Conservation (phyloP, 1,284 basidiomycete genomes). For the Malassezia sympodialis region DNA sequence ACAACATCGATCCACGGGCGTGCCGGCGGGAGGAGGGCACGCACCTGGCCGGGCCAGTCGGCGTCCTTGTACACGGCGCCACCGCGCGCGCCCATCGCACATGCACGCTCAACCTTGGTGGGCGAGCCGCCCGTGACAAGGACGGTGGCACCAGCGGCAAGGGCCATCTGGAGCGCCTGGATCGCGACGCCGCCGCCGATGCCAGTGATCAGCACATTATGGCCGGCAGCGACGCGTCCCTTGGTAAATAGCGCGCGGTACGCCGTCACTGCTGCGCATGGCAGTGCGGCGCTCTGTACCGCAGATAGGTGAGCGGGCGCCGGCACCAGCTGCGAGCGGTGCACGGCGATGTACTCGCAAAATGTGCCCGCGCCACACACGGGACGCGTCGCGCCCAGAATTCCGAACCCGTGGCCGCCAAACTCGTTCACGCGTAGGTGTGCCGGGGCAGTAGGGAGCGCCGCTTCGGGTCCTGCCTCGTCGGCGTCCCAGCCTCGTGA, state of each 20-base stretch:
- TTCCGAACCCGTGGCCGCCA: constrained; percentile 36
- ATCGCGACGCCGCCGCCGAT: constrained; percentile 65
- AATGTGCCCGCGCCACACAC: constrained; percentile 57
- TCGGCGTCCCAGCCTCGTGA: constrained; percentile 63
- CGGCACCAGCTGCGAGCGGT: constrained; percentile 59
- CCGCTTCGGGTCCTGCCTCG: constrained; percentile 53
- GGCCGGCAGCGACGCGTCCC: constrained; percentile 57
- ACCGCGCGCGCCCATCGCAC: constrained; percentile 63
- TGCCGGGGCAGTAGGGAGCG: constrained; percentile 20
- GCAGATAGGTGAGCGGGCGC: constrained; percentile 64
- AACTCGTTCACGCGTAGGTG: constrained; percentile 23
- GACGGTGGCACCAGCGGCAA: constrained; percentile 66
- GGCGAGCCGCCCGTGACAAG: constrained; percentile 68
- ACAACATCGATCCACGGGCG: constrained; percentile 58
- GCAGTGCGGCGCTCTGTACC: constrained; percentile 64
- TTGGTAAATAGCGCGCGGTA: constrained; percentile 72
- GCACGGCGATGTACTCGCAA: constrained; percentile 64
- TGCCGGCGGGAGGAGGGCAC: constrained; percentile 52
- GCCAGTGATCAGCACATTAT: constrained; percentile 62
- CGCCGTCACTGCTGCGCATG: constrained; percentile 66
- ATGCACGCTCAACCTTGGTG: constrained; percentile 62
- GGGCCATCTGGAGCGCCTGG: constrained; percentile 63
- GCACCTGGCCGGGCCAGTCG: constrained; percentile 61
- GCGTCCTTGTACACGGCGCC: constrained; percentile 66
- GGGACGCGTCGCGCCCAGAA: constrained; percentile 30